These are phyloP conservation scores for Camelina hispida DNA, from an alignment of 345 rosid species.

Conservation along the genomic window DNA sequence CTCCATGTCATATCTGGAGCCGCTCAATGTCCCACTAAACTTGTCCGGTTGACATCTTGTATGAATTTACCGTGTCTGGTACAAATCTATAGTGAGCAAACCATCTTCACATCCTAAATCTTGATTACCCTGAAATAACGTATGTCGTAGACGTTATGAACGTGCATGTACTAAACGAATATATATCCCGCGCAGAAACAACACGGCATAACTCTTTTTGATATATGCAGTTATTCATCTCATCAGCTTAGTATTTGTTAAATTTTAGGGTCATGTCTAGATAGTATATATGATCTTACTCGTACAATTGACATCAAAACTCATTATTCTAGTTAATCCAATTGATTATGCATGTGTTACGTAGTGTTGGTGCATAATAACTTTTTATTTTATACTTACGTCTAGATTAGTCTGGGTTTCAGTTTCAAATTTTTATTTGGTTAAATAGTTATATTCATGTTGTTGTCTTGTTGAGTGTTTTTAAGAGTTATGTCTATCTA, in stretches of 20 bases:
- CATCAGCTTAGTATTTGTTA: background rate
- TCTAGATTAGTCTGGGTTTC: background rate
- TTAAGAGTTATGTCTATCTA: background rate
- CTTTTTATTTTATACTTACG: background rate
- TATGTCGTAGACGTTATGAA: background rate
- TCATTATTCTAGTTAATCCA: background rate
- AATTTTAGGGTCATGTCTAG: background rate
- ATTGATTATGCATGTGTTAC: background rate
- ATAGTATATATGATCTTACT: background rate
- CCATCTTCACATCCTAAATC: background rate
- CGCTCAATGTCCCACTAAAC: constrained; percentile 18
- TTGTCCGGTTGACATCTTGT: constrained; percentile 17
- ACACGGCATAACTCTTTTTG: background rate
- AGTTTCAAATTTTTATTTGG: background rate
- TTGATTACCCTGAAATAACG: background rate
- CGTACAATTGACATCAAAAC: background rate
- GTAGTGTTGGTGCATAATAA: background rate
- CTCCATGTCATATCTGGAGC: constrained; percentile 27
- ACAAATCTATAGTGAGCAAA: background rate
- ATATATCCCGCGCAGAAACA: background rate
- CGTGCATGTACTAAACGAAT: background rate
- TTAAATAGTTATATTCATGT: background rate
- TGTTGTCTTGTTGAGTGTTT: too few species aligned
- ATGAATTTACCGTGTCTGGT: background rate
- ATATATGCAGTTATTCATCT: background rate